Evolutionary conservation across 129 eudicot species (phyloP), one percentile per base, ranked within the genome.

Genomic region (Tanacetum coccineum): DNA sequence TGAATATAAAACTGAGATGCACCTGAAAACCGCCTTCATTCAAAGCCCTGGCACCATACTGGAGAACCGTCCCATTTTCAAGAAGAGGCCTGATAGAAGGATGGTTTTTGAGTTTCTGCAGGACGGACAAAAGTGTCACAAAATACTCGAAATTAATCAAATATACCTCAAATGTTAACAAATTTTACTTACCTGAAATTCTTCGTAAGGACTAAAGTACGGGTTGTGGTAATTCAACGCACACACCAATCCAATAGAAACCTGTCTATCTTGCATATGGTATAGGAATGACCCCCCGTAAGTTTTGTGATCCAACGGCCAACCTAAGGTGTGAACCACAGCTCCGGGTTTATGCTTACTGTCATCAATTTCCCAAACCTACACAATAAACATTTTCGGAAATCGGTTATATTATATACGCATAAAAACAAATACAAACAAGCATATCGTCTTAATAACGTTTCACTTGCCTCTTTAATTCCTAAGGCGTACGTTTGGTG

Each of bases 21-120:
- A 93, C 98, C 98, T 93, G 99, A 81, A 82, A 89, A 66, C 99
- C 99, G 72, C 99, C 99, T 89, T 93, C 99, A 68, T 93, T 93
- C 59, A 93, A 81, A 47, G 99, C 82, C 14, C 99, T 95, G 51
- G 99, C 99, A 72, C 99, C 99, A 80, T 93, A 93, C 36, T 93
- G 92, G 56, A 93, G 79, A 53, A 82, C 95, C 14, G 83, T 84
- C 39, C 99, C 99, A 61, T 93, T 83, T 83, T 93, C 93, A 62
- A 93, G 95, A 63, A 93, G 82, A 69, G 88, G 81, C 65, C 80
- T 82, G 65, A 93, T 89, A 32, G 95, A 82, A 57, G 99, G 95
- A 79, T 93, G 99, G 55, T 80, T 64, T 76, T 93, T 93, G 42
- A 93, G 84, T 76, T 81, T 93, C 99, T 93, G 74, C 72, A 57